phyloP scores from a whole-genome alignment of 2,329 filamentous ascomycete species.

The Aspergillus sojae region DNA sequence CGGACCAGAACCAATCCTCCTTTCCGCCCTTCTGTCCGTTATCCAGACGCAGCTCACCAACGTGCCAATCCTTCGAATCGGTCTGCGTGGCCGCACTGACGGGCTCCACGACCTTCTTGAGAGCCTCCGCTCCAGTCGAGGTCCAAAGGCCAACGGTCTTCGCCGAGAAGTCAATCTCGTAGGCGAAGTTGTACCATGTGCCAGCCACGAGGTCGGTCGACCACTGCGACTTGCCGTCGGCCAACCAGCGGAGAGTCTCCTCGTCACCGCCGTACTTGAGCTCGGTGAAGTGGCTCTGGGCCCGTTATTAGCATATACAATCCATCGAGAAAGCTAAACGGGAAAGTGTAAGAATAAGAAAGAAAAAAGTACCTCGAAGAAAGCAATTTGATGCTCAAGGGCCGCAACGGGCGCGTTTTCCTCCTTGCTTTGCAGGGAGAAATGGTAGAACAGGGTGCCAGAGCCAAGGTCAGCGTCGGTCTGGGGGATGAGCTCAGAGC shows the following conservation, averaged over 20 bases:
- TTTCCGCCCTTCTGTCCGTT: conserved; percentile 55
- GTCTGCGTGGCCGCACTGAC: conserved; percentile 63
- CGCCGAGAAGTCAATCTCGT: conserved; percentile 69
- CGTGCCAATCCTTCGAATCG: conserved; percentile 72
- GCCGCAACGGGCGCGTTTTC: conserved; percentile 63
- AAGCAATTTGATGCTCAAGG: conserved; percentile 68
- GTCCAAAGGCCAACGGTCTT: conserved; percentile 70
- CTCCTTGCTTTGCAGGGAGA: conserved; percentile 63
- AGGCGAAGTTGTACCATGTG: conserved; percentile 76
- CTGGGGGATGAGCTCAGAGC: conserved; percentile 74
- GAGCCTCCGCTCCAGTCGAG: conserved; percentile 61
- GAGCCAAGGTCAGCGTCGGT: conserved; percentile 65
- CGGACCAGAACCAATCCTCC: conserved; percentile 73
- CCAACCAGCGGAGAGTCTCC: conserved; percentile 66
- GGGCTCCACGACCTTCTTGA: conserved; percentile 62
- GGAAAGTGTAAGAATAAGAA: background rate
- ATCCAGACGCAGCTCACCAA: conserved; percentile 69
- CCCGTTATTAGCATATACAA: background rate
- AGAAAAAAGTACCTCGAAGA: conserved; percentile 45
- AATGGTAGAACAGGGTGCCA: conserved; percentile 74
- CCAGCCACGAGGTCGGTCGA: conserved; percentile 62
- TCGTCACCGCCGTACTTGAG: conserved; percentile 68
- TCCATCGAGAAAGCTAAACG: conserved; percentile 26
- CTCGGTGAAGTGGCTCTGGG: conserved; percentile 72
- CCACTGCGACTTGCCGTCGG: conserved; percentile 64